phyloP scores from a whole-genome alignment of 2,329 filamentous ascomycete genomes.

The Sporothrix protearum region DNA sequence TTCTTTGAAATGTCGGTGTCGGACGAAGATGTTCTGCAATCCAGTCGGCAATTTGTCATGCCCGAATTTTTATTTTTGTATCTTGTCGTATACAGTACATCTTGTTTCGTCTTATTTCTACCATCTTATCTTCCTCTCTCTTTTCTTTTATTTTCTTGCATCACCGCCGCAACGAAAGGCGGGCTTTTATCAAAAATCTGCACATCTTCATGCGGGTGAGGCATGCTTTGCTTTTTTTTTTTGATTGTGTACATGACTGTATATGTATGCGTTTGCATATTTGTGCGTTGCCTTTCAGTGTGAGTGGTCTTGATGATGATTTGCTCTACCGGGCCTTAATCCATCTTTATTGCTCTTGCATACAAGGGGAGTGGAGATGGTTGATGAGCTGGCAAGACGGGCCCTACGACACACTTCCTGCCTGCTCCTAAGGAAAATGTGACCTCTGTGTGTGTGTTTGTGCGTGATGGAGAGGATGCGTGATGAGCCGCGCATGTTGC shows the following conservation, averaged over 20 bases:
- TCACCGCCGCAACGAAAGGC: background rate
- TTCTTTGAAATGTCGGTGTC: slow-evolving; percentile 7
- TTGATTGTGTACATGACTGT: too few species aligned
- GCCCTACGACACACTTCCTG: background rate
- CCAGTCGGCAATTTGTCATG: background rate
- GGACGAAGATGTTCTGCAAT: background rate
- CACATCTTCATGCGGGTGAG: background rate
- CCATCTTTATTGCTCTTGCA: background rate
- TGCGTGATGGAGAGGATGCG: background rate
- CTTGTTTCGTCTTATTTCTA: background rate
- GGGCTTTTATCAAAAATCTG: background rate
- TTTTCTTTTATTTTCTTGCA: background rate
- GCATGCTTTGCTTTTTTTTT: background rate
- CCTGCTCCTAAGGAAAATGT: background rate
- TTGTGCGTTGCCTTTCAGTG: background rate
- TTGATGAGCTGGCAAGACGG: background rate
- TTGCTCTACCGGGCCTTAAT: background rate
- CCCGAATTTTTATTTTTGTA: background rate
- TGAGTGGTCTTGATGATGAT: slow-evolving; percentile 4
- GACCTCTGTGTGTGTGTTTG: background rate
- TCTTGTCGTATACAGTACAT: background rate
- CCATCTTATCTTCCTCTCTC: too few species aligned
- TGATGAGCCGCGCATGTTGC: slow-evolving; percentile 11
- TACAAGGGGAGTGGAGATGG: background rate
- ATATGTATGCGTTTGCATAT: too few species aligned